These are phyloP conservation scores for Malus hybrid DNA, from an alignment of 331 rosid species.

Conservation along the genomic window DNA sequence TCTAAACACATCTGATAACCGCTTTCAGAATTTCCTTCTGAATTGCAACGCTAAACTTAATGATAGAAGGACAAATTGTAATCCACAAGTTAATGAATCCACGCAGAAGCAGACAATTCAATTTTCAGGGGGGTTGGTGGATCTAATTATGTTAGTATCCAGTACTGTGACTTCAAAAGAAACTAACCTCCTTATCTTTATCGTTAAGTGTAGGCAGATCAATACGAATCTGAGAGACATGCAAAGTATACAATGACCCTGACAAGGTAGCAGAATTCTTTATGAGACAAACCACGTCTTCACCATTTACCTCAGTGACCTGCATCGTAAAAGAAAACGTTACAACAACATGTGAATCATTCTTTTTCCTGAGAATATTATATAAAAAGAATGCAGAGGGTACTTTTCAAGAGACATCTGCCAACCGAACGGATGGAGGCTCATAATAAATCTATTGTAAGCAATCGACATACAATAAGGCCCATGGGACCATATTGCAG, in stretches of 20 bases:
- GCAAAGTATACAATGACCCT: constrained; percentile 73
- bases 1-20: background rate
- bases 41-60: background rate
- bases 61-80: background rate
- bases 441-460: background rate
- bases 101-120: background rate
- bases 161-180: background rate
- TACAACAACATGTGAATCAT: background rate
- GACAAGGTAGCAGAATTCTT: constrained; percentile 67
- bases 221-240: constrained; percentile 70
- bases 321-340: constrained; percentile 28
- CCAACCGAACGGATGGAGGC: background rate
- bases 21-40: background rate
- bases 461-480: background rate
- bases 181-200: constrained; percentile 70
- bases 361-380: background rate
- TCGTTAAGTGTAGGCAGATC: constrained; percentile 76
- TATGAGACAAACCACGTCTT: constrained; percentile 61
- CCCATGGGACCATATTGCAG: background rate
- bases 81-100: background rate
- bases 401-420: background rate
- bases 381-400: background rate
- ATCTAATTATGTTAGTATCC: background rate
- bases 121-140: background rate
- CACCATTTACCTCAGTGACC: constrained; percentile 66